Base-by-base conservation (phyloP, 1,284 basidiomycete species). In the Macrocystidia cucumis region DNA sequence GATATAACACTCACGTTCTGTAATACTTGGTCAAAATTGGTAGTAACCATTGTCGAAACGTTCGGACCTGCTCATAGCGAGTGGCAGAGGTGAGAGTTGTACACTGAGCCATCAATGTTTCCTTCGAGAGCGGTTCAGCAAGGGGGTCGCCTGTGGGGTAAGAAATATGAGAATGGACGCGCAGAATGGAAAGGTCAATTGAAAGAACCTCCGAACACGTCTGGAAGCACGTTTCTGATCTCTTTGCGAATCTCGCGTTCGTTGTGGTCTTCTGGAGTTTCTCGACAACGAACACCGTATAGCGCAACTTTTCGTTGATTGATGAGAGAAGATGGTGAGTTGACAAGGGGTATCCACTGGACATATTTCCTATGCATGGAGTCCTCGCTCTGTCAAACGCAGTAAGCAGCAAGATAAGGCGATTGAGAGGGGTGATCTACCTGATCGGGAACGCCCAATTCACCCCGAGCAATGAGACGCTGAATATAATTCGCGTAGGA, bases 401-500 rank as follows among this genome's bases (percentile, higher is more conserved):
- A 39, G 19, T 41, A 24, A 37, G 23, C 22, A 41, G 25, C 22
- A 26, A 33, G 36, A 23, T n/a, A 27, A 26, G 28, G 30, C 32
- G 17, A 17, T 34, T 27, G 9, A 39, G 21, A 35, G 34, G 25
- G 20, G 11, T 14, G 9, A 35, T 25, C 11, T 13, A 19, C 44
- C 63, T n/a, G n/a, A n/a, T n/a, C n/a, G n/a, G n/a, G n/a, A n/a
- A 86, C 52, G 4, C 77, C 80, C 0, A 55, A 48, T 49, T 88
- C 86, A 5, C 89, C 86, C 16, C 87, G 71, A 1, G 90, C 87
- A 37, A 93, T 80, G 14, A 96, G 67, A 17, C 85, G 73, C 50
- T 91, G 87, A 19, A 95, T 71, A 50, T 93, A 96, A 26, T 71
- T 69, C n/a, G 78, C 67, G 50, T 90, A 95, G 1, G 83, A 87